phyloP scores from a whole-genome alignment of 805 yeast genomes.

The Danielia oregonensis region DNA sequence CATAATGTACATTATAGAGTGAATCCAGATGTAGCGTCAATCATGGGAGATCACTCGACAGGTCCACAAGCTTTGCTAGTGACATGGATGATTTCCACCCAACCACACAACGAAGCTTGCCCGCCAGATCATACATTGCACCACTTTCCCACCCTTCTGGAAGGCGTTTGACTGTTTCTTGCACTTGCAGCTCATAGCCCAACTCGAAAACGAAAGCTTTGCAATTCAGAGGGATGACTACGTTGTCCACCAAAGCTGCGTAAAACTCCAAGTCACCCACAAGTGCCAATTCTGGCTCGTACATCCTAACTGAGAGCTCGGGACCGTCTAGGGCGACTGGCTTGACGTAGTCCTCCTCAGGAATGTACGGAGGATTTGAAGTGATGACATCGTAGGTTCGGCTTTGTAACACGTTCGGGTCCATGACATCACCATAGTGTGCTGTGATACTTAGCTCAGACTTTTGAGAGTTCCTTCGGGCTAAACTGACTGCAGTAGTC shows the following conservation, averaged over 20 bases:
- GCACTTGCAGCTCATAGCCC: conserved; percentile 59
- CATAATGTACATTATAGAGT: background rate
- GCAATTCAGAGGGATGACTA: conserved; percentile 42
- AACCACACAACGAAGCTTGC: conserved; percentile 54
- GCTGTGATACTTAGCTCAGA: conserved; percentile 5
- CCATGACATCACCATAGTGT: conserved; percentile 1
- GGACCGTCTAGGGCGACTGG: conserved; percentile 38
- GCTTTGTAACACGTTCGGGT: conserved; percentile 12
- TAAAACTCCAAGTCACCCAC: conserved; percentile 76
- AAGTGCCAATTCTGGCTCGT: conserved; percentile 80
- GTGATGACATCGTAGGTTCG: conserved; percentile 49
- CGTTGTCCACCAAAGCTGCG: conserved; percentile 44
- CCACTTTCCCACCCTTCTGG: conserved; percentile 48
- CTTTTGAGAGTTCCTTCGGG: conserved; percentile 39
- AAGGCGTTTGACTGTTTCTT: conserved; percentile 28
- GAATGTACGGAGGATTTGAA: conserved; percentile 92
- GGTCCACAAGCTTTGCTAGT: too few relatives aligned
- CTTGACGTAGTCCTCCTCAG: conserved; percentile 38
- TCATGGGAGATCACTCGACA: too few relatives aligned
- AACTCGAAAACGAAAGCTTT: conserved; percentile 72
- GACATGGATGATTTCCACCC: too few relatives aligned
- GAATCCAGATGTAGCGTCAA: too few relatives aligned
- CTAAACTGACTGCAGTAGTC: conserved; percentile 46
- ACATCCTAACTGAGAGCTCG: conserved; percentile 59
- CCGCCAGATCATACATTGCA: conserved; percentile 46